Evolutionary conservation across 352 stramenopile genomes (phyloP).

Genomic region (Pseudoperonospora humuli): DNA sequence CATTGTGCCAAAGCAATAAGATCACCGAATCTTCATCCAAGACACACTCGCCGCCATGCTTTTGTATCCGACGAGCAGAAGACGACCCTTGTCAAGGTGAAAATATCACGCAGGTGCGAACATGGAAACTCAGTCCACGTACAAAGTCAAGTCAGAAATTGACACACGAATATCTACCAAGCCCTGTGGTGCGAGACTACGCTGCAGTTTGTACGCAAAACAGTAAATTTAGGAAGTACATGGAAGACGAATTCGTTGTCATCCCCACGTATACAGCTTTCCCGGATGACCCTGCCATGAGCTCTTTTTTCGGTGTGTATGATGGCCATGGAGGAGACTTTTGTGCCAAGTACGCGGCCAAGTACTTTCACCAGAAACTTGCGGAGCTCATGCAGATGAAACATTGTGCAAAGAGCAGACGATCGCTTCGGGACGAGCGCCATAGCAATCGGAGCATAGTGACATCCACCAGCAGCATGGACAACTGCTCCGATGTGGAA

Average conservation of each 20-base stretch:
- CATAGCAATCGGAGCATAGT: constrained; percentile 36
- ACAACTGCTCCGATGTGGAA: constrained; percentile 26
- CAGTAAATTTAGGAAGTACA: constrained; percentile 66
- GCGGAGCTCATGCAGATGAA: constrained; percentile 36
- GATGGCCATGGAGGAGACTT: constrained; percentile 77
- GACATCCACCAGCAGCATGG: constrained; percentile 45
- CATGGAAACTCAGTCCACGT: constrained; percentile 9
- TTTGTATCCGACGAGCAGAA: constrained; percentile 4
- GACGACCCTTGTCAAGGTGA: constrained; percentile 5
- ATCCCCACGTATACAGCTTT: constrained; percentile 63
- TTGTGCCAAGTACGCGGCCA: constrained; percentile 69
- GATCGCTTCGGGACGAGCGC: constrained; percentile 22
- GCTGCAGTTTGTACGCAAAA: constrained; percentile 74
- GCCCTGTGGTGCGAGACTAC: constrained; percentile 53
- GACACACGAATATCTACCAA: constrained; percentile 22
- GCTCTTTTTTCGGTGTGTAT: constrained; percentile 78
- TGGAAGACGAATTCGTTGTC: constrained; percentile 81
- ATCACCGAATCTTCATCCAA: constrained; percentile 16
- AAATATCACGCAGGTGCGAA: constrained; percentile 11
- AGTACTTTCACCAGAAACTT: constrained; percentile 56
- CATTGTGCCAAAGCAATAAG: constrained; percentile 8
- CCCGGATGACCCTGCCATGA: constrained; percentile 45
- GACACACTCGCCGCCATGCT: constrained; percentile 9
- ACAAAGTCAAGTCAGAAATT: constrained; percentile 6
- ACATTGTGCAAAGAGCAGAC: constrained; percentile 28